phyloP scores from a whole-genome alignment of 2,329 filamentous ascomycete genomes.

The Helotiales sp. region DNA sequence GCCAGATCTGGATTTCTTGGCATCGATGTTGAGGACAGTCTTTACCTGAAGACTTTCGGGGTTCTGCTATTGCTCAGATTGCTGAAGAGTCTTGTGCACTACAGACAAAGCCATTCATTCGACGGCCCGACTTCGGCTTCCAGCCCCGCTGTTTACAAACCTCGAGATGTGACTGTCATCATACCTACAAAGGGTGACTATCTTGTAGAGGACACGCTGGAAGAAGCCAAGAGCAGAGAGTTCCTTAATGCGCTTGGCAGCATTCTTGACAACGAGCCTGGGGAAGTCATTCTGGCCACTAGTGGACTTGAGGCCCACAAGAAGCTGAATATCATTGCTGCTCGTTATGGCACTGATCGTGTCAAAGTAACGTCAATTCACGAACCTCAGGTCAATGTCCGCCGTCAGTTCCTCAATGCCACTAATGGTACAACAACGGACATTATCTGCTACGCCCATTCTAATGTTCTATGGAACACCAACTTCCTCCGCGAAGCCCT shows the following conservation, averaged over 20 bases:
- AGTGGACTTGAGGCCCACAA: conserved; percentile 2
- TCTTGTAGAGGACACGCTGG: neutral
- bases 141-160: neutral
- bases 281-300: conserved; percentile 5
- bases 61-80: neutral
- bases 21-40: neutral
- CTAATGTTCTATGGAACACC: neutral
- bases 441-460: conserved; percentile 12
- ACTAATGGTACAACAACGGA: neutral
- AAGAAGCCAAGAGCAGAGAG: neutral
- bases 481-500: neutral
- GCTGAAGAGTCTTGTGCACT: neutral
- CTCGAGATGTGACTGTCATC: conserved; percentile 3
- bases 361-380: conserved; percentile 10
- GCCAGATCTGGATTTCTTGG: neutral
- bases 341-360: conserved; percentile 3
- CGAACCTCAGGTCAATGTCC: neutral
- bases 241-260: neutral
- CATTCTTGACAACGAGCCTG: neutral
- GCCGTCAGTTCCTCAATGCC: conserved; percentile 3
- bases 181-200: neutral
- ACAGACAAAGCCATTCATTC: neutral
- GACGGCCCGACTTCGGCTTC: neutral
- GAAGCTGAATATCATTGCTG: neutral
- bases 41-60: neutral